A percentile compares a stretch with the other conserved stretches of the same genome.
phyloP scores from a whole-genome alignment of 2,329 filamentous ascomycete species.

The Arthrobotrys pseudoclavata region DNA sequence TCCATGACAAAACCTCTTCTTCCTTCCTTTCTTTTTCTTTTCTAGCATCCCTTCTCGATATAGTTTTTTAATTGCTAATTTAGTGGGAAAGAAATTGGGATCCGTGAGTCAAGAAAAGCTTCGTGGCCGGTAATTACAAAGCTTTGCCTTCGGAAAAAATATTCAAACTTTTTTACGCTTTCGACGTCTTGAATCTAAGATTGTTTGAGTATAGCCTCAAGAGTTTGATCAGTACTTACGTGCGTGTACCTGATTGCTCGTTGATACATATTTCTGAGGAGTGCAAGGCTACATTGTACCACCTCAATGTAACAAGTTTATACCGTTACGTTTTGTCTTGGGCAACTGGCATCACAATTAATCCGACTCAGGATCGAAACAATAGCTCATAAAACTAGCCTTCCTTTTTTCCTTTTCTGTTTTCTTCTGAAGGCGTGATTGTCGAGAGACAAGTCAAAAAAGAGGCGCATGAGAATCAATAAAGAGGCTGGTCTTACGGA shows the following conservation, averaged over 20 bases:
- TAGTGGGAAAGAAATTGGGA: slow-evolving; percentile 21
- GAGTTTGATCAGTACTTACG: neutral
- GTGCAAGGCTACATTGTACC: neutral
- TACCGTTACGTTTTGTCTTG: slow-evolving; percentile 24
- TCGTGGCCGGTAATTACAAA: slow-evolving; percentile 27
- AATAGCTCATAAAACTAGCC: slow-evolving; percentile 1
- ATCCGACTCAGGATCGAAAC: slow-evolving; percentile 39
- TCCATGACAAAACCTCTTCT: neutral
- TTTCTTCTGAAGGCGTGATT: slow-evolving; percentile 24
- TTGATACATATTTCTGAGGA: neutral
- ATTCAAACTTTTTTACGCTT: neutral
- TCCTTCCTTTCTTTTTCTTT: neutral
- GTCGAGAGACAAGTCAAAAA: slow-evolving; percentile 30
- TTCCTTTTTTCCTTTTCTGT: neutral
- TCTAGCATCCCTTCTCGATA: slow-evolving; percentile 46
- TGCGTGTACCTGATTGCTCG: slow-evolving; percentile 15
- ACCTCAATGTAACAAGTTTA: slow-evolving; percentile 12
- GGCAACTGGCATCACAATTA: slow-evolving; percentile 16
- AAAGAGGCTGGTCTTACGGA: slow-evolving; percentile 34
- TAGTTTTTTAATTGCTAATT: slow-evolving; percentile 31
- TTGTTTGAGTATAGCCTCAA: slow-evolving; percentile 31
- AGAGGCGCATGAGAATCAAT: slow-evolving; percentile 35
- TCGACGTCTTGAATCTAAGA: slow-evolving; percentile 15
- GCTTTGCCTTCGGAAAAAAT: slow-evolving; percentile 26
- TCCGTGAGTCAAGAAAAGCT: slow-evolving; percentile 34